Base-by-base conservation (phyloP, 2,329 filamentous ascomycete genomes). In the Alternaria sp. region DNA sequence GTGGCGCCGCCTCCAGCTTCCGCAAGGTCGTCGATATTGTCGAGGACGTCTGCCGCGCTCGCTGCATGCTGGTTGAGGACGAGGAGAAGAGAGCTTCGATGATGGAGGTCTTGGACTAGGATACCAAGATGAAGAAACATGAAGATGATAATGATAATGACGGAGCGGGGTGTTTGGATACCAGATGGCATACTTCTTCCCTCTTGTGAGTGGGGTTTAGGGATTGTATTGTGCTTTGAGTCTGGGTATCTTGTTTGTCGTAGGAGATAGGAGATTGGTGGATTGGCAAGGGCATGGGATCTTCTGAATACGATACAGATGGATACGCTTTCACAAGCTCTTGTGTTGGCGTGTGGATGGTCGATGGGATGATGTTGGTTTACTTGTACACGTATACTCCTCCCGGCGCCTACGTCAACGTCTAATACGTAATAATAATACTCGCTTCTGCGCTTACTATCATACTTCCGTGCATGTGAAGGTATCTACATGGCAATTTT, bases 1-100 rank as follows among this genome's bases (percentile, higher is more conserved):
- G 90, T 61, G 96, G 95, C n/a, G 94, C 95, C 2, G 94, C 93
- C 41, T 96, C 91, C 72, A 96, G 92, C 71, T 97, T 98, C 82
- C 87, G 93, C 77, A 90, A 89, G 75, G 92, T 97, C 10, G 87
- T 96, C 25, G 91, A 94, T 63, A 91, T 91, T 4, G 85, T 97
- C 71, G 87, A 90, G 68, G 84, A 87, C 20, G 87, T 93, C 15
- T 89, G 96, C 77, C 85, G 84, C 67, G 84, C 84, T 63, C 88
- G 90, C 26, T 85, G 85, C 25, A 82, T 94, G 70, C 81, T 97
- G 28, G 88, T 97, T 25, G 83, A 87, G 41, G 92, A 84, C 45
- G 76, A 80, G 55, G 78, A 80, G 64, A 82, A 82, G 73, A 81
- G 79, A 74, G 72, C 72, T 55, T 81, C 78, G 23, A 80, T 85